Conservation (phyloP, 805 yeast species). For the Cyberlindnera euphorbiiphila region DNA sequence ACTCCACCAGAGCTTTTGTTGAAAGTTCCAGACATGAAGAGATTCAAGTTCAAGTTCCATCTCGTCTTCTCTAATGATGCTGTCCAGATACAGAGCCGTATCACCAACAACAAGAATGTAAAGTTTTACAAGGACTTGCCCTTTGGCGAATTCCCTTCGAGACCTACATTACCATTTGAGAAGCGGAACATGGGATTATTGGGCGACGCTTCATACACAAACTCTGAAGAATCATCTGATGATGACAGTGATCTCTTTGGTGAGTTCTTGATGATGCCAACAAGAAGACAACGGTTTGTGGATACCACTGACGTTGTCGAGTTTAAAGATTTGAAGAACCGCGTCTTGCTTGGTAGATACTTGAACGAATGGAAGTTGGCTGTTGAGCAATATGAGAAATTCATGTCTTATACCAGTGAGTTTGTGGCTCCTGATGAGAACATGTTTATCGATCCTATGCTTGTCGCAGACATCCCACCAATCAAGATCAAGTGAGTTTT, state of each 20-base stretch:
- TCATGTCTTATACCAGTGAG: constrained; percentile 26
- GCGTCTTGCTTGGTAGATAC: constrained; percentile 39
- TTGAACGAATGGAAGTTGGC: constrained; percentile 48
- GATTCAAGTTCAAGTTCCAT: constrained; percentile 46
- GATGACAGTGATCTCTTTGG: constrained; percentile 18
- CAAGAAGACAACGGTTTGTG: neutral
- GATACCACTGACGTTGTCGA: constrained; percentile 1
- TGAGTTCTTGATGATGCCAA: constrained; percentile 13
- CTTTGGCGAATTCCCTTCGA: constrained; percentile 1
- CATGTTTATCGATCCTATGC: constrained; percentile 16
- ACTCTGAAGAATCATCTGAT: constrained; percentile 9
- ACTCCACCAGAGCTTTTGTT: constrained; percentile 43
- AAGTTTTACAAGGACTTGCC: constrained; percentile 11
- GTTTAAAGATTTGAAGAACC: constrained; percentile 21
- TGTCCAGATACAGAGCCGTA: constrained; percentile 26
- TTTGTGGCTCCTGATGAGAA: constrained; percentile 9
- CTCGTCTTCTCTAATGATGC: constrained; percentile 41
- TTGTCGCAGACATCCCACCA: constrained; percentile 15
- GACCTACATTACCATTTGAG: constrained; percentile 19
- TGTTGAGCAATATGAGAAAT: constrained; percentile 46
- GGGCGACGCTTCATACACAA: constrained; percentile 2
- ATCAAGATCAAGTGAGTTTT: constrained; percentile 9
- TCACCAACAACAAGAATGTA: constrained; percentile 24
- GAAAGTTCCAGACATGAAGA: constrained; percentile 41
- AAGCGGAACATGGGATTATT: constrained; percentile 2